These are phyloP conservation scores for Barnettozyma wickerhamii DNA, from an alignment of 805 yeast genomes.

Conservation along the genomic window DNA sequence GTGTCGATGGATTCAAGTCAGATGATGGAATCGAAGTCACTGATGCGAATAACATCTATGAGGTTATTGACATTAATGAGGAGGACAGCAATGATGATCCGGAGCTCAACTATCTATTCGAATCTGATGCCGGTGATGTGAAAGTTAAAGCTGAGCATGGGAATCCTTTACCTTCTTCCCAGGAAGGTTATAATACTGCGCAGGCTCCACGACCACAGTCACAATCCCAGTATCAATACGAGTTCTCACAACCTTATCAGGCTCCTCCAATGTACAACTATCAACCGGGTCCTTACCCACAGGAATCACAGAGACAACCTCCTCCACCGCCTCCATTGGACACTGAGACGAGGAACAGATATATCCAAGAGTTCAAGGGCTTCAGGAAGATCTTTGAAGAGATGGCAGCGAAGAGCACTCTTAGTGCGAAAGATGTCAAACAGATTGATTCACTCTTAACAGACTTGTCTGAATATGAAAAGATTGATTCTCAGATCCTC, in stretches of 20 bases:
- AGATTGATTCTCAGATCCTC: not conserved
- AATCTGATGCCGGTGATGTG: not conserved
- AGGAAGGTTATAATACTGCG: conserved; percentile 3
- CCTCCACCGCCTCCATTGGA: not conserved
- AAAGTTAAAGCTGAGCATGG: not conserved
- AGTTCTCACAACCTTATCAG: conserved; percentile 8
- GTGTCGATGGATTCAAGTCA: not conserved
- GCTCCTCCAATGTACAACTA: not conserved
- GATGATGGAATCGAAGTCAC: not conserved
- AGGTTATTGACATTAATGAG: conserved; percentile 2
- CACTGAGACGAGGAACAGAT: not conserved
- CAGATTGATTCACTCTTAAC: not conserved
- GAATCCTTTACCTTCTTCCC: not conserved
- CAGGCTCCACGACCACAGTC: conserved; percentile 1
- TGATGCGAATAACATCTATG: not conserved
- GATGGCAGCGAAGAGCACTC: not conserved
- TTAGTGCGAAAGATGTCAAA: not conserved
- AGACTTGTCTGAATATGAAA: not conserved
- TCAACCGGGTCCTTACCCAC: not conserved
- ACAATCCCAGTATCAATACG: not conserved
- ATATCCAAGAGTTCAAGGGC: not conserved
- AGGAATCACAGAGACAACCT: not conserved
- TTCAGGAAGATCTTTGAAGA: not conserved
- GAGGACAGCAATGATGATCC: not conserved
- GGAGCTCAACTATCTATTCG: not conserved